Conservation (phyloP, 1,139 yeast species). For the Diutina pseudorugosa region DNA sequence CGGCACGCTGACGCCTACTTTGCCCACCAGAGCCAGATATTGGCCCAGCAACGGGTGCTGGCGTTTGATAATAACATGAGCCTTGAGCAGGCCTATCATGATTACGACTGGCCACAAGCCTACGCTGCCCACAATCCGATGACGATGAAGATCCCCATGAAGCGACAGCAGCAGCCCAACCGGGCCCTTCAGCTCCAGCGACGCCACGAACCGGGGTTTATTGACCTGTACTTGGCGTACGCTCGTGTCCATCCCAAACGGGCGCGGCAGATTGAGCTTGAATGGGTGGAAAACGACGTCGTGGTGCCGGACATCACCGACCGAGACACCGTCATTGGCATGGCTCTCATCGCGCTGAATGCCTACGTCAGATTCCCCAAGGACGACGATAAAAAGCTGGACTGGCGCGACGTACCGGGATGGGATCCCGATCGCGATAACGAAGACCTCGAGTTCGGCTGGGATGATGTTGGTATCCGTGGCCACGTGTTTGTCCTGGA, state of each 20-base stretch:
- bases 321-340: conserved; percentile 53
- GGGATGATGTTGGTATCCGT: conserved; percentile 76
- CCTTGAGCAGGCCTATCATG: conserved; percentile 17
- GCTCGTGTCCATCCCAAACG: conserved; percentile 35
- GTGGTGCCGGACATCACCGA: conserved; percentile 66
- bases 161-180: conserved; percentile 9
- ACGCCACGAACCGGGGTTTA: conserved; percentile 46
- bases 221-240: conserved; percentile 54
- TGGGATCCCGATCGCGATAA: conserved; percentile 35
- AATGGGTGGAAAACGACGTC: conserved; percentile 42
- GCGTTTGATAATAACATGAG: conserved; percentile 7
- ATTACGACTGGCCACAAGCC: conserved; percentile 29
- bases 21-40: neutral
- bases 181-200: conserved; percentile 38
- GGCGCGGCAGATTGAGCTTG: conserved; percentile 32
- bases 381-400: conserved; percentile 37
- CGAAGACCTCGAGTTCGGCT: conserved; percentile 50
- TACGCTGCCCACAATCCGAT: conserved; percentile 30
- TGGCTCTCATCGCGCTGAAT: conserved; percentile 83
- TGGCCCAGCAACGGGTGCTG: neutral
- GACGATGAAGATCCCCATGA: conserved; percentile 22
- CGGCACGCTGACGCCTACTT: conserved; percentile 9
- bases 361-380: conserved; percentile 77
- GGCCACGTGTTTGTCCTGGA: conserved; percentile 81
- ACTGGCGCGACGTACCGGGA: conserved; percentile 69